phyloP scores from a whole-genome alignment of 1,284 basidiomycete species.

The Trichosporon faecale region DNA sequence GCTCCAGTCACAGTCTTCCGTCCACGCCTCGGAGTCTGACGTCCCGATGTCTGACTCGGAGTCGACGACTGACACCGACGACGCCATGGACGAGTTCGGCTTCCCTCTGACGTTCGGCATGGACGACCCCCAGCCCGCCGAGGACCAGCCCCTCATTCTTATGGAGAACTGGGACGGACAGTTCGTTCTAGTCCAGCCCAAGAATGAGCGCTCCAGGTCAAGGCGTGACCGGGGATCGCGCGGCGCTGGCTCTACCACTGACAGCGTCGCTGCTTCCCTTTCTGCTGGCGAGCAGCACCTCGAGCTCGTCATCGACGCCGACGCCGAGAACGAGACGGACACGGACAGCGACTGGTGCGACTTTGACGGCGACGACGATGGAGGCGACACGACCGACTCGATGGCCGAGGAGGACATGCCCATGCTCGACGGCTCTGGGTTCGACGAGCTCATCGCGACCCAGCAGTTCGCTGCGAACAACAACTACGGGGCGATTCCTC shows the following conservation, averaged over 20 bases:
- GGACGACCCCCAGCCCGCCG: slow-evolving; percentile 13
- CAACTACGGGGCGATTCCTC: slow-evolving; percentile 8
- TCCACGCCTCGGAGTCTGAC: slow-evolving; percentile 34
- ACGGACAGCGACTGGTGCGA: slow-evolving; percentile 38
- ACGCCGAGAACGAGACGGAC: slow-evolving; percentile 36
- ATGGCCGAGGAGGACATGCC: slow-evolving; percentile 53
- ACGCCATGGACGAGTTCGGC: slow-evolving; percentile 49
- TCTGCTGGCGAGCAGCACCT: slow-evolving; percentile 38
- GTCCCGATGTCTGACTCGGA: slow-evolving; percentile 37
- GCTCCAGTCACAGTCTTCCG: slow-evolving; percentile 45
- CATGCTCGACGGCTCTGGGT: slow-evolving; percentile 43
- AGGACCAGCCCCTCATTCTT: slow-evolving; percentile 37
- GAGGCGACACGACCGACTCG: slow-evolving; percentile 49
- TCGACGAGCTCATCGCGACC: slow-evolving; percentile 42
- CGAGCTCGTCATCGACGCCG: slow-evolving; percentile 43
- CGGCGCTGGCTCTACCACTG: slow-evolving; percentile 40
- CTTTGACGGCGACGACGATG: slow-evolving; percentile 35
- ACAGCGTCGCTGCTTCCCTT: slow-evolving; percentile 29
- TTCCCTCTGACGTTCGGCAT: slow-evolving; percentile 35
- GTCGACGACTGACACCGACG: slow-evolving; percentile 33
- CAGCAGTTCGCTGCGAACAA: slow-evolving; percentile 25
- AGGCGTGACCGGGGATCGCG: slow-evolving; percentile 18
- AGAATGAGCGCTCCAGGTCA: slow-evolving; percentile 32
- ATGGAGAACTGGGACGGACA: slow-evolving; percentile 52
- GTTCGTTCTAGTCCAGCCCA: slow-evolving; percentile 46